Conservation (phyloP, 495 filamentous ascomycete species). For the Penicillium cosmopolitanum region DNA sequence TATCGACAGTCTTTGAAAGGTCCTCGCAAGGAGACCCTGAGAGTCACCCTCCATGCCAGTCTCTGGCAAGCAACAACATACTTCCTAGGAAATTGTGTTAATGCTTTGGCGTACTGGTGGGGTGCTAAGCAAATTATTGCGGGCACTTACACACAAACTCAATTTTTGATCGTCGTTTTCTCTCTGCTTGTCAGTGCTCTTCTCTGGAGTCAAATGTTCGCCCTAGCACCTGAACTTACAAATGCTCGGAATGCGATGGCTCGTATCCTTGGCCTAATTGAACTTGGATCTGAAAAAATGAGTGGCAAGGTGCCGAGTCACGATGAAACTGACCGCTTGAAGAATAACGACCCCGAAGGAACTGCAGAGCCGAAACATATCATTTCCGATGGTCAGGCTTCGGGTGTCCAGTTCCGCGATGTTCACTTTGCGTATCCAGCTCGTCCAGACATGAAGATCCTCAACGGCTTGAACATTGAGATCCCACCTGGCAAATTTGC, state of each 20-base stretch:
- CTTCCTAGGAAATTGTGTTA: slow-evolving; percentile 56
- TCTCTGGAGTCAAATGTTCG: slow-evolving; percentile 69
- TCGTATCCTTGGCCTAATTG: slow-evolving; percentile 53
- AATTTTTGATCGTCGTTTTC: slow-evolving; percentile 69
- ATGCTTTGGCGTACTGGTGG: slow-evolving; percentile 72
- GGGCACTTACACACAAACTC: slow-evolving; percentile 58
- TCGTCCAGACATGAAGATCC: slow-evolving; percentile 54
- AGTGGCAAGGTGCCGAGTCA: slow-evolving; percentile 21
- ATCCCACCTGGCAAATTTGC: slow-evolving; percentile 61
- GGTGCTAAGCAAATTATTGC: slow-evolving; percentile 62
- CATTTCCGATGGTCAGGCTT: slow-evolving; percentile 5
- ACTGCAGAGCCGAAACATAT: slow-evolving; percentile 21
- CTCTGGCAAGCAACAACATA: slow-evolving; percentile 59
- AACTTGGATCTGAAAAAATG: slow-evolving; percentile 44
- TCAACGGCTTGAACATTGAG: slow-evolving; percentile 56
- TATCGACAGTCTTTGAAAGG: slow-evolving; percentile 44
- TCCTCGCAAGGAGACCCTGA: slow-evolving; percentile 52
- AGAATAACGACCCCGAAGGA: slow-evolving; percentile 23
- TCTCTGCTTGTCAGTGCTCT: slow-evolving; percentile 50
- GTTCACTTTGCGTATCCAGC: slow-evolving; percentile 66
- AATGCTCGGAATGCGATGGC: slow-evolving; percentile 51
- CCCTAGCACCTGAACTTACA: slow-evolving; percentile 63
- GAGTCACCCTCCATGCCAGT: slow-evolving; percentile 51
- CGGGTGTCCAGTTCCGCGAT: slow-evolving; percentile 55
- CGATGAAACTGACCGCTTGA: not conserved